Evolutionary conservation across 1,284 basidiomycete genomes (phyloP).

Genomic region (Trichosporon sp.): DNA sequence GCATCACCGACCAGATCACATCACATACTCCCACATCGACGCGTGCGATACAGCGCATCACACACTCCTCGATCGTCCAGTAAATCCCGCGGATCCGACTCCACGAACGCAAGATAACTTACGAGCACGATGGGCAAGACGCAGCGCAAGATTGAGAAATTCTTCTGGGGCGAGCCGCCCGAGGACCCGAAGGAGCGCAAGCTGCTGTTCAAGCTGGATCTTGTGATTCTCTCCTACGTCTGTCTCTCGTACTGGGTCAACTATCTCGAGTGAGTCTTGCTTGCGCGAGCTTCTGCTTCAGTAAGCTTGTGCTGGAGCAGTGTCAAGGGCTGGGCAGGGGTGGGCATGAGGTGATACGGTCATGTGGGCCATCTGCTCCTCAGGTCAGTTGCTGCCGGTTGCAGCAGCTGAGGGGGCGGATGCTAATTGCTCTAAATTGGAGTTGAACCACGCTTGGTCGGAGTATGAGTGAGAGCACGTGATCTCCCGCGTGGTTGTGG

Average conservation of each 20-base stretch:
- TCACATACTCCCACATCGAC: neutral
- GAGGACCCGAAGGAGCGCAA: conserved; percentile 40
- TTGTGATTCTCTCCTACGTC: conserved; percentile 46
- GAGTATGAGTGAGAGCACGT: neutral
- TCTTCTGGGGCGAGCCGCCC: conserved; percentile 47
- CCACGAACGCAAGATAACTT: neutral
- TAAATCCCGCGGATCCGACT: neutral
- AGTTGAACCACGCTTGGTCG: neutral
- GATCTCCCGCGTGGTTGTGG: neutral
- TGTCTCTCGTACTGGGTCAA: conserved; percentile 28
- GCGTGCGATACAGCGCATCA: neutral
- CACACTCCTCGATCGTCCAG: neutral
- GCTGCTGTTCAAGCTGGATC: conserved; percentile 46
- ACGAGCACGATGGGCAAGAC: conserved; percentile 32
- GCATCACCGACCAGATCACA: neutral
- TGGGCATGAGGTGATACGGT: neutral
- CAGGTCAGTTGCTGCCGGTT: neutral
- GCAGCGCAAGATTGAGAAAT: conserved; percentile 40
- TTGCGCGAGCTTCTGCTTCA: neutral
- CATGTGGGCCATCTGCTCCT: conserved; percentile 7
- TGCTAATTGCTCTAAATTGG: neutral
- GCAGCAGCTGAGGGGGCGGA: neutral
- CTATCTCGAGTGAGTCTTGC: conserved; percentile 26
- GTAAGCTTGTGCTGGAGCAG: too few species aligned
- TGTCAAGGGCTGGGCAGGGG: neutral